These are phyloP conservation scores for Puccinia triticina DNA, from an alignment of 1,284 basidiomycete genomes.

Conservation along the genomic window DNA sequence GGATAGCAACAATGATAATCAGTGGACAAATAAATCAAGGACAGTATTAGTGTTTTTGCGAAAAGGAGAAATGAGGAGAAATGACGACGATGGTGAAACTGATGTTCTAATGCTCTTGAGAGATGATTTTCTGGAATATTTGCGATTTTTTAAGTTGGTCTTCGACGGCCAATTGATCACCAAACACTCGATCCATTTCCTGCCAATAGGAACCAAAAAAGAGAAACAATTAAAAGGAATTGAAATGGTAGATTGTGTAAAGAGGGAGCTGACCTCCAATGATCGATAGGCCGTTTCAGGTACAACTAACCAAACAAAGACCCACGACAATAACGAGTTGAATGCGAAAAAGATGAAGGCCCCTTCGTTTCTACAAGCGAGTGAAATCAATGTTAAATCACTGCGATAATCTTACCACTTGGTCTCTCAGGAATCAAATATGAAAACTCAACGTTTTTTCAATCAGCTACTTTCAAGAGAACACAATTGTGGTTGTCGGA, in stretches of 20 bases:
- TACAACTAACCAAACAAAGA: conserved; percentile 52
- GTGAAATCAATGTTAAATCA: background rate
- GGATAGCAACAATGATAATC: too few relatives aligned
- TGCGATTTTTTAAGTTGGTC: conserved; percentile 22
- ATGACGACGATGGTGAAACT: background rate
- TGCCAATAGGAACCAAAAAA: background rate
- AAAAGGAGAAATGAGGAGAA: too few relatives aligned
- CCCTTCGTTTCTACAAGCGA: conserved; percentile 35
- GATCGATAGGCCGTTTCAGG: conserved; percentile 52
- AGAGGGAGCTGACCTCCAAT: conserved; percentile 33
- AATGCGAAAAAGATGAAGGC: conserved; percentile 53
- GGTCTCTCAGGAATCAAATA: background rate
- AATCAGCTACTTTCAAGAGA: conserved; percentile 7
- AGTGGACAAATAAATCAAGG: background rate
- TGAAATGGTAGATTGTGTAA: background rate
- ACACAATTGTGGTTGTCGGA: background rate
- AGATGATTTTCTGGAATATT: conserved; percentile 15
- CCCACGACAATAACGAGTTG: conserved; percentile 47
- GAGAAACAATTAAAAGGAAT: background rate
- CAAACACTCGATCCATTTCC: conserved; percentile 51
- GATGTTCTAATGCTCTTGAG: background rate
- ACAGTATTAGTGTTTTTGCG: too few relatives aligned
- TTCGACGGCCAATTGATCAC: conserved; percentile 22
- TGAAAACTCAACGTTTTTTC: conserved; percentile 41
- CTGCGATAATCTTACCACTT: background rate